These are phyloP conservation scores for Deakozyma indianensis DNA, from an alignment of 805 yeast species.

Conservation along the genomic window DNA sequence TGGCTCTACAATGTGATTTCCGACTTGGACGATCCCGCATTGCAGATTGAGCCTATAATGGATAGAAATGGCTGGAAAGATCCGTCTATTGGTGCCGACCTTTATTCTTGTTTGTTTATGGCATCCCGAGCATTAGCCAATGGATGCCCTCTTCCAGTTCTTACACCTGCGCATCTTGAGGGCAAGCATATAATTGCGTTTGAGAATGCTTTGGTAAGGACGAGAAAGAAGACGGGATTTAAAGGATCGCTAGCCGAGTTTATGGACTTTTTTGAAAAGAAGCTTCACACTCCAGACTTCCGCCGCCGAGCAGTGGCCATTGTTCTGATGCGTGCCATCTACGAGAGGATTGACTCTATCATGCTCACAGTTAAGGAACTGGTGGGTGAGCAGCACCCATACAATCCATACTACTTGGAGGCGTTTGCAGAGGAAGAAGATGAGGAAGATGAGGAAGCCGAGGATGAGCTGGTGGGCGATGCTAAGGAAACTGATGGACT, in stretches of 20 bases:
- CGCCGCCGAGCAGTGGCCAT: slow-evolving; percentile 9
- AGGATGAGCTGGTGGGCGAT: not conserved
- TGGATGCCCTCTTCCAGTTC: slow-evolving; percentile 12
- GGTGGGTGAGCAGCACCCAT: slow-evolving; percentile 18
- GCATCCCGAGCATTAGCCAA: slow-evolving; percentile 10
- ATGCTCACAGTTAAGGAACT: slow-evolving; percentile 18
- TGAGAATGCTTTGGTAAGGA: not conserved
- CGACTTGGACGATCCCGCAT: slow-evolving; percentile 9
- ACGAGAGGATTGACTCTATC: slow-evolving; percentile 20
- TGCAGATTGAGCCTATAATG: slow-evolving; percentile 5
- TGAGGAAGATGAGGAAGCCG: not conserved
- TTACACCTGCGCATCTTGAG: slow-evolving; percentile 13
- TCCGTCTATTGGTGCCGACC: slow-evolving; percentile 10
- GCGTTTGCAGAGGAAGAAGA: not conserved
- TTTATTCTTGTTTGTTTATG: slow-evolving; percentile 15
- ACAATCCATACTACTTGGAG: not conserved
- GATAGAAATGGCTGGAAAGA: slow-evolving; percentile 13
- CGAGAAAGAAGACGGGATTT: not conserved
- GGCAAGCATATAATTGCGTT: not conserved
- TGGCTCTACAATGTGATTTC: slow-evolving; percentile 11
- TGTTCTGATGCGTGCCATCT: slow-evolving; percentile 16
- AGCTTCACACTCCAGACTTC: not conserved
- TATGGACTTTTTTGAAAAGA: not conserved
- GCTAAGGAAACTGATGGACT: not conserved
- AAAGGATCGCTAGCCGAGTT: not conserved